Base-by-base conservation (phyloP, 1,284 basidiomycete genomes). In the Austroboletus novae-zelandiae region DNA sequence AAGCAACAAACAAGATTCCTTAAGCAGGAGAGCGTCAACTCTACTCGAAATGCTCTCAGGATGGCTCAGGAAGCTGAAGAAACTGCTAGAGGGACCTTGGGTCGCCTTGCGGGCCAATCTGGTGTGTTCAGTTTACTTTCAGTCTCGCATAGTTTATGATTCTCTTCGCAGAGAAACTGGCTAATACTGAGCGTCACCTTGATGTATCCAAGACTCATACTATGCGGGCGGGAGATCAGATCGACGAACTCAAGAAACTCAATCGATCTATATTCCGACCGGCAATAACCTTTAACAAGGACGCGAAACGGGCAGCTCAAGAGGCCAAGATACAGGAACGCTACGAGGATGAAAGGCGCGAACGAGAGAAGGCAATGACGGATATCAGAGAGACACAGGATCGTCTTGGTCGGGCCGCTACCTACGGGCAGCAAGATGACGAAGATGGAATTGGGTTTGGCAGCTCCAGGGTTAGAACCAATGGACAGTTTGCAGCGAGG, bases 11-110 rank as follows among this genome's bases (percentile, higher is more conserved):
- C 93, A 59, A 81, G 88, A 48, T 91, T 83, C 64, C 73, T 92
- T 57, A 99, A 99, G 74, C 94, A 98, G 71, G 96, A 99, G 62
- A 89, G 85, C 66, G 86, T 97, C 43, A 87, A 86, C 52, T 91
- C 89, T 23, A 93, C 94, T 1, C 78, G 95, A 60, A 98, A 99
- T 71, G 95, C 96, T 4, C 78, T 99, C 44, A 81, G 94, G 45
- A 79, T 98, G 66, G 96, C 95, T 20, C 79, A 90, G 14, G 94
- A 99, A 70, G 94, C 96, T 1, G 96, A 98, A 70, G 97, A 99
- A 71, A 97, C 91, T 8, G 97, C 93, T 20, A 76, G 89, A 48
- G 87, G 86, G 57, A 99, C 96, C 13, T 72, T 99, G 40, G 75
- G 74, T 57, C 90, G 84, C 65, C 80, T 99, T 15, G 95, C 91